Base-by-base conservation (phyloP, 768 basidiomycete genomes). In the Tylopilus sp. region DNA sequence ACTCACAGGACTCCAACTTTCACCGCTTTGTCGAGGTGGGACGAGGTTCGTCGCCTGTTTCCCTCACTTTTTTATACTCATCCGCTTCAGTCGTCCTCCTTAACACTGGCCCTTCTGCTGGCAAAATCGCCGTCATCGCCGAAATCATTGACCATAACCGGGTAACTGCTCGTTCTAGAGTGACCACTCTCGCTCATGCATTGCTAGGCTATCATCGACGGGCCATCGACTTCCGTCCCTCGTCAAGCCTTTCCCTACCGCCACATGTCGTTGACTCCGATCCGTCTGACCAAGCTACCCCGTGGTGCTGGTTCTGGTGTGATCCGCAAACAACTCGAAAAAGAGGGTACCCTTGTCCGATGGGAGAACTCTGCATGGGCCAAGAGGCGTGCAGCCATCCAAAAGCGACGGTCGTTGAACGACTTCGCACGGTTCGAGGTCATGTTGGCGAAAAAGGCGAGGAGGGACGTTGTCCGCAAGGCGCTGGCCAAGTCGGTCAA, bases 91-190 rank as follows among this genome's bases (percentile, higher is more conserved):
- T 98, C 56, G 92, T 98, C 71, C 92, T 98, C 75, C 80, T 98
- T 76, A 90, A 88, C 71, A 72, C 85, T 52, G 95, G 95, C 50
- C 91, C 91, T 51, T 81, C 75, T 52, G 77, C 83, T 40, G 94
- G 94, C 60, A 88, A 86, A 72, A 91, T 97, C 63, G 97, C 97
- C 50, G 88, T 93, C 57, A 95, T 99, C 70, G 86, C 84, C 45
- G 94, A 98, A 73, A 95, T 98, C 73, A 95, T 98, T 58, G 97
- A 98, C 83, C 95, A 98, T 81, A 95, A 94, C 79, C 85, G 95
- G 70, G 95, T 97, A 69, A 55, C 5, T 11, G 42, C 6, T 28
- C 6, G 28, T 8, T 28, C 11, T 28, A 28, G 3, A 31, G 31
- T 15, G 12, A 31, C 31, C 31, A 7, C 2, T 22, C n/a, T 36